Base-by-base conservation (phyloP, 768 basidiomycete species). In the Kwoniella sp. region DNA sequence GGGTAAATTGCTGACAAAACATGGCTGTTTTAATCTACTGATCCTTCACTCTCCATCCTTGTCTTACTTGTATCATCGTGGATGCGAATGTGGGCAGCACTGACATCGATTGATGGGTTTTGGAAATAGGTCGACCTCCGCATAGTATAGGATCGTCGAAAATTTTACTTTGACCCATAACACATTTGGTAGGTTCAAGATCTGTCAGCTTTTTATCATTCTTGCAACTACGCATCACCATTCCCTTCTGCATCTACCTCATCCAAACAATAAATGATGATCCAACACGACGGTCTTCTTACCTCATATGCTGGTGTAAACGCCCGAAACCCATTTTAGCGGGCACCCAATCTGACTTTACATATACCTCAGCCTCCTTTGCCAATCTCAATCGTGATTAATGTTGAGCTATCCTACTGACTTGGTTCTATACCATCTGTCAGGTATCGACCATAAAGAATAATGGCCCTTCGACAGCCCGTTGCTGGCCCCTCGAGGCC, bases 211-310 rank as follows among this genome's bases (percentile, higher is more conserved):
- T 22, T 24, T 37, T 33, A 21, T 40, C n/a, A 37, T 15, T 55
- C 7, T 8, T 29, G 9, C 54, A 1, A 33, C n/a, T 36, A 26
- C 27, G 10, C 33, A 22, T 12, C 33, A 7, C 21, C 22, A 21
- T 40, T 4, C 50, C 22, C 29, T 55, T n/a, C 26, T 21, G 33
- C 33, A 33, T 40, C 36, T 27, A 51, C 21, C 50, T 44, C 40
- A 9, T 9, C 40, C 40, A 44, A 27, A 33, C 5, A 6, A 71
- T 74, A 77, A 67, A 64, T 74, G 76, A 77, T 74, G 76, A 77
- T 77, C 64, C 68, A 75, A 68, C 76, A 77, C 76, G 76, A 77
- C 76, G 76, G 76, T 77, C 76, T 77, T 64, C 76, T 74, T 69
- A 77, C 68, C 66, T 59, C 55, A 68, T n/a, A n/a, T 55, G 26